Evolutionary conservation across 2,329 filamentous ascomycete genomes (phyloP).

Genomic region (Nemania abortiva): DNA sequence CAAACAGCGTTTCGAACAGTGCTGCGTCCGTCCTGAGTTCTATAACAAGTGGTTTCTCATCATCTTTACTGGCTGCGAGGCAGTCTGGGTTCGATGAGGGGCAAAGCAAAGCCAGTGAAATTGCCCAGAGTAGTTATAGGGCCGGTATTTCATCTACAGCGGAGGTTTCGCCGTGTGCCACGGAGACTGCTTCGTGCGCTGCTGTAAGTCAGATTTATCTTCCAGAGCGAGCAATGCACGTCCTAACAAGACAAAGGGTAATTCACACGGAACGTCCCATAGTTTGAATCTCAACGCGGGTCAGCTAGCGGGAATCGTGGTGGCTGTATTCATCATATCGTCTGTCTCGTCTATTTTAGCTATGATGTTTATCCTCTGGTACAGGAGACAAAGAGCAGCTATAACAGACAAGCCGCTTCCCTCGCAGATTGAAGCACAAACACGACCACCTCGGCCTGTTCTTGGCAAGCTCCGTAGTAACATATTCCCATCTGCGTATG

Average conservation of each 20-base stretch:
- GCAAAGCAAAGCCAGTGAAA: conserved; percentile 25
- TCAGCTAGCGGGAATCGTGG: conserved; percentile 38
- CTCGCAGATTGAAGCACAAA: conserved; percentile 7
- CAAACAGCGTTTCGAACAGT: conserved; percentile 19
- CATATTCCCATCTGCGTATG: neutral
- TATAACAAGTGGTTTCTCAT: conserved; percentile 1
- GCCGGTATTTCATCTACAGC: conserved; percentile 30
- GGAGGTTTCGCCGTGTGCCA: neutral
- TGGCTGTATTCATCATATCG: conserved; percentile 35
- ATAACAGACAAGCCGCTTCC: neutral
- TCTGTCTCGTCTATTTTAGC: conserved; percentile 31
- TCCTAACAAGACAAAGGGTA: conserved; percentile 25
- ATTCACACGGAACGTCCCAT: neutral
- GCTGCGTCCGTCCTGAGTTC: conserved; percentile 1
- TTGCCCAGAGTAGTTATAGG: conserved; percentile 24
- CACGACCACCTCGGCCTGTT: neutral
- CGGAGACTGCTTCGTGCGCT: conserved; percentile 9
- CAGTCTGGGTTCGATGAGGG: conserved; percentile 19
- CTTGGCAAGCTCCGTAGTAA: conserved; percentile 7
- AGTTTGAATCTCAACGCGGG: conserved; percentile 25
- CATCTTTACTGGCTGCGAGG: conserved; percentile 8
- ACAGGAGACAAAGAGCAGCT: conserved; percentile 29
- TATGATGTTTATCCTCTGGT: conserved; percentile 34
- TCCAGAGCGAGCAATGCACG: neutral
- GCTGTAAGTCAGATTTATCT: conserved; percentile 22